Base-by-base conservation (phyloP, 495 filamentous ascomycete genomes). In the Usnea hakonensis region DNA sequence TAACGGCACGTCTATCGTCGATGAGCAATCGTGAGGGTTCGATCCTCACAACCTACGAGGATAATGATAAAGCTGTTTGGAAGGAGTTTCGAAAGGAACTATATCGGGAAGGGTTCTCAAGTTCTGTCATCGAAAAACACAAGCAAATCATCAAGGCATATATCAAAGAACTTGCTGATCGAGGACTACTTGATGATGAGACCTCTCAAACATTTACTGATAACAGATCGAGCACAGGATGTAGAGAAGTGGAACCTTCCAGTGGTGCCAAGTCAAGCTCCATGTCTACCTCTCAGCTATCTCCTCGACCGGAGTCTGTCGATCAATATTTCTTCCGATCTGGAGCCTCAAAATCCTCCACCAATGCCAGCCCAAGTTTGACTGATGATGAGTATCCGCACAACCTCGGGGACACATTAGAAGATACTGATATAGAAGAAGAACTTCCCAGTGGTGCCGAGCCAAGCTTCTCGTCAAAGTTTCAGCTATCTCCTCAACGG, bases 321-420 rank as follows among this genome's bases (percentile, higher is more conserved):
- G 88, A 91, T 68, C 81, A 87, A 61, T 84, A 90, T 68, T 92
- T 90, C 7, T 78, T 89, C 57, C 83, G 83, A 38, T 92, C 90
- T 5, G 83, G 85, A 35, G 84, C 85, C 19, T 94, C 90, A 30
- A 90, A 85, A 59, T 90, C 91, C 9, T 94, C 90, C 0, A 87
- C 95, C 74, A 97, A 95, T 74, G 62, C 65, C 19, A n/a, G n/a
- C n/a, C n/a, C n/a, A n/a, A n/a, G n/a, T n/a, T n/a, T n/a, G n/a
- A n/a, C n/a, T n/a, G n/a, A n/a, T n/a, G n/a, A n/a, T n/a, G n/a
- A n/a, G n/a, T n/a, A n/a, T n/a, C n/a, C n/a, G n/a, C n/a, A n/a
- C n/a, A n/a, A n/a, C n/a, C n/a, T n/a, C n/a, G n/a, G n/a, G n/a
- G n/a, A n/a, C n/a, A n/a, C n/a, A n/a, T n/a, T n/a, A n/a, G n/a